A percentile compares a stretch with the other conserved stretches of the same genome.
phyloP scores from a whole-genome alignment of 2,329 filamentous ascomycete species.

The Aspergillus sojae region DNA sequence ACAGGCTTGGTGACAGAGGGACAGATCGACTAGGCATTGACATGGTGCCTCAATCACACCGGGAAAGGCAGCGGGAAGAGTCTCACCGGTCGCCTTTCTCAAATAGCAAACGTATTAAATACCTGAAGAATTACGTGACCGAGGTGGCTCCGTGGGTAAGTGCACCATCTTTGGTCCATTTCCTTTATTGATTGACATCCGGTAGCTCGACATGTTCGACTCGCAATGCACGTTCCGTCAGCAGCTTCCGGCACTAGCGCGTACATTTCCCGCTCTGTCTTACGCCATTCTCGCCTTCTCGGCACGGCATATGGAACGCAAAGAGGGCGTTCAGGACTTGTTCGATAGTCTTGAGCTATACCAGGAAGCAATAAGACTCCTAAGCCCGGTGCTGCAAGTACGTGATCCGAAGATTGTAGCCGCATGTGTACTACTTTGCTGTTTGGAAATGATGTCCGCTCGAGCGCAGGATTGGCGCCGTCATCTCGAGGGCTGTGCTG shows the following conservation, averaged over 20 bases:
- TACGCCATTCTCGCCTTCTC: constrained; percentile 59
- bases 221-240: constrained; percentile 52
- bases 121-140: constrained; percentile 55
- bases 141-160: constrained; percentile 51
- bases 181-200: background rate
- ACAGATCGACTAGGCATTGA: background rate
- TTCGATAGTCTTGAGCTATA: constrained; percentile 58
- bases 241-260: constrained; percentile 54
- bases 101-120: constrained; percentile 39
- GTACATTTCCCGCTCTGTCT: constrained; percentile 47
- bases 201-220: constrained; percentile 9
- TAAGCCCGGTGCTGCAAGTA: constrained; percentile 52
- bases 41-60: constrained; percentile 5
- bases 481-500: constrained; percentile 60
- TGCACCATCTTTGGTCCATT: background rate
- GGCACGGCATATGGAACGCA: constrained; percentile 56
- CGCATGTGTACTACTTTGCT: constrained; percentile 57
- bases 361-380: constrained; percentile 54
- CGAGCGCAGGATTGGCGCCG: constrained; percentile 55
- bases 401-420: constrained; percentile 55
- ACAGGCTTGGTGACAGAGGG: background rate
- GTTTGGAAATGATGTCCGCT: constrained; percentile 58
- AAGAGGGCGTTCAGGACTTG: constrained; percentile 46
- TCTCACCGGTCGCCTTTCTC: constrained; percentile 30
- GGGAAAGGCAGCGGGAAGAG: constrained; percentile 2